Evolutionary conservation across 257 asterid genomes (phyloP), one percentile per base, ranked within the genome.

Genomic region (Nicotiana tomentosiformis): DNA sequence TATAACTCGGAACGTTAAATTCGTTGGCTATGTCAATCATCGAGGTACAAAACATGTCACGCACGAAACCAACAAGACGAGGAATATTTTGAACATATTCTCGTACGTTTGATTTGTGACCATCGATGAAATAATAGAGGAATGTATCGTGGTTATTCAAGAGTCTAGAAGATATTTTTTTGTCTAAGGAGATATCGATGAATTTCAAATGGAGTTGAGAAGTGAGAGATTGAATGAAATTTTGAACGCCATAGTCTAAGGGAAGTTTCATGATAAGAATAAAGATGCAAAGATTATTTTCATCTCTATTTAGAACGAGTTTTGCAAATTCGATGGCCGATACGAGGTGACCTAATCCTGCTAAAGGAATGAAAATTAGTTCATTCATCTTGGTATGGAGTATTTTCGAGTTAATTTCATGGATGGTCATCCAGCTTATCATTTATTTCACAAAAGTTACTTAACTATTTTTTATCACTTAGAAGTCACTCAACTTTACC

Each of bases 301-400:
- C 70, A 33, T 60, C 69, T n/a, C 2, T 78, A 2, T 60, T 16
- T 0, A 78, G 26, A 1, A 78, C 11, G 26, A 35, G 60, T 78
- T 78, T 78, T 23, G 74, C 82, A 9, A 20, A 60, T 37, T 78
- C 74, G 15, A 78, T 64, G 26, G 57, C 37, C 46, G 92, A 39
- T 78, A 66, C 83, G 0, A 90, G 67, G 81, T 90, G 91, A 8
- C 92, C 88, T 72, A 90, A 51, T 6, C 91, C 92, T 18, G 91
- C 91, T 1, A 88, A 84, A 7, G 90, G 92, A 78, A 89, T 51
- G 85, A 89, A 89, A 4, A 76, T 77, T 33, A 82, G 68, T 17
- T 74, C 77, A 12, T 72, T 72, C 79, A 74, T 74, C 61, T 6
- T 74, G 14, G 11, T 43, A 26, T 3, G 7, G 26, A 23, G 26